These are phyloP conservation scores for Platanthera guangdongensis DNA, from an alignment of 106 monocot species.

Conservation along the genomic window DNA sequence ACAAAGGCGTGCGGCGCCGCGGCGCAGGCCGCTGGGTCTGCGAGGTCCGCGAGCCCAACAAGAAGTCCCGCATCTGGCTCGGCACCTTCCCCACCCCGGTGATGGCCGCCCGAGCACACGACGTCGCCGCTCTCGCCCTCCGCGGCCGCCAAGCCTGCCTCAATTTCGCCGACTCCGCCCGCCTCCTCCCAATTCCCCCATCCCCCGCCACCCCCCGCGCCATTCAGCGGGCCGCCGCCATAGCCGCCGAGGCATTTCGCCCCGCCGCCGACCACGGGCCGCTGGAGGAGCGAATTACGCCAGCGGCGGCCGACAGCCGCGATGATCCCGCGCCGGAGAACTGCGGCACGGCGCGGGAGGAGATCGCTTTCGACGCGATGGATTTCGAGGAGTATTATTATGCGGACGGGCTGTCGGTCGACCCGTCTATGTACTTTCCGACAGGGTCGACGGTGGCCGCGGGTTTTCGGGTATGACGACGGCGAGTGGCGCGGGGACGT, in stretches of 20 bases:
- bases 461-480: background rate
- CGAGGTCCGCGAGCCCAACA: conserved; percentile 76
- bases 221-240: conserved; percentile 28
- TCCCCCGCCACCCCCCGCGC: conserved; percentile 17
- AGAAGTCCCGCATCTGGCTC: conserved; percentile 76
- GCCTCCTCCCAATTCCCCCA: conserved; percentile 17
- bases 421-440: background rate
- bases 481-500: background rate
- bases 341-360: background rate
- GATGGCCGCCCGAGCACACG: conserved; percentile 4
- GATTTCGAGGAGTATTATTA: conserved; percentile 8
- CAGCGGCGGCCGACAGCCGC: background rate
- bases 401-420: background rate
- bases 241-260: conserved; percentile 13
- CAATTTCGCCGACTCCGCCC: conserved; percentile 33
- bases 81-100: conserved; percentile 7
- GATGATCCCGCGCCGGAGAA: background rate
- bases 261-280: background rate
- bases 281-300: background rate
- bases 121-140: background rate
- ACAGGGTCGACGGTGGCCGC: background rate
- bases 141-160: background rate
- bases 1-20: conserved; percentile 63
- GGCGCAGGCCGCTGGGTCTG: conserved; percentile 61
- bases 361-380: background rate